A percentile compares a stretch with the other conserved stretches of the same genome.
These are phyloP conservation scores for Inonotus obliquus DNA, from an alignment of 1,284 basidiomycete species.

Conservation along the genomic window DNA sequence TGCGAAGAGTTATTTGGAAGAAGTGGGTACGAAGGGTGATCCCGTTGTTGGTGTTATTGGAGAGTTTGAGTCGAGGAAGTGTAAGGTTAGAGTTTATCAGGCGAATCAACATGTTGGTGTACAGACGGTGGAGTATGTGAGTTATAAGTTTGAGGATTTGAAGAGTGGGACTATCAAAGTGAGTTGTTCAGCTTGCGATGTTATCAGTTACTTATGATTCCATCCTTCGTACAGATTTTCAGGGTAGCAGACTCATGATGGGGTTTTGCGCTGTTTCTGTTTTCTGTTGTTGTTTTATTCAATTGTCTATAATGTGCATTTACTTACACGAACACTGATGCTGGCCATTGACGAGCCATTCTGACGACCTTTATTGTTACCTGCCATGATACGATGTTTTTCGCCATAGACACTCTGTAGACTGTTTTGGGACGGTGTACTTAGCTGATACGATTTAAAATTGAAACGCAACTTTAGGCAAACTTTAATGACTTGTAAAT, in stretches of 20 bases:
- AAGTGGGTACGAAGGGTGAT: constrained; percentile 54
- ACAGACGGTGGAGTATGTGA: constrained; percentile 74
- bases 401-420: background rate
- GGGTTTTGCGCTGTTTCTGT: background rate
- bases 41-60: constrained; percentile 71
- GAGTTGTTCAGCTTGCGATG: constrained; percentile 20
- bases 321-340: background rate
- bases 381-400: background rate
- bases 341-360: background rate
- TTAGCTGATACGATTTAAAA: background rate
- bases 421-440: background rate
- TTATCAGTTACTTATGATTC: background rate
- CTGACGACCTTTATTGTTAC: background rate
- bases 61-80: constrained; percentile 83
- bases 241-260: constrained; percentile 44
- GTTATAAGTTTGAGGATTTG: constrained; percentile 84
- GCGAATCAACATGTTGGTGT: constrained; percentile 76
- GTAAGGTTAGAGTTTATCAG: constrained; percentile 78
- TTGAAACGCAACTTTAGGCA: background rate
- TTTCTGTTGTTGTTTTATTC: constrained; percentile 9
- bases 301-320: background rate
- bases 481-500: background rate
- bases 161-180: constrained; percentile 82
- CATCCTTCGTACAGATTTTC: constrained; percentile 37
- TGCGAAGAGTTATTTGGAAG: constrained; percentile 55